Base-by-base conservation (phyloP, 805 yeast genomes). In the Saccharomycopsis fibuligera region DNA sequence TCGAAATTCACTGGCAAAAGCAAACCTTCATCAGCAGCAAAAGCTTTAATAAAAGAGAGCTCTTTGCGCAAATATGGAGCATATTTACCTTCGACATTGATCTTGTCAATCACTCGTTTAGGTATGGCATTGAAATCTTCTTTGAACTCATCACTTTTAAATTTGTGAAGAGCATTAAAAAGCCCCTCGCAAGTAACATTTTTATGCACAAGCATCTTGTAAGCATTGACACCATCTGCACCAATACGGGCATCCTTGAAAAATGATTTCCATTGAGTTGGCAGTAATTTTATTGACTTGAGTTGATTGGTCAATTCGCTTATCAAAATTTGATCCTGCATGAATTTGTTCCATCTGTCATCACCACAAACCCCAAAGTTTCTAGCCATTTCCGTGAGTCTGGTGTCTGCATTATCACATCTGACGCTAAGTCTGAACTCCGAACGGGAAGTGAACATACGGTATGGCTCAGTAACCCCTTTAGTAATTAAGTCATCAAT, bases 371-470 rank as follows among this genome's bases (percentile, higher is more conserved):
- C 81, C 0, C 97, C 97, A 0, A 74, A 61, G 2, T 69, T 58
- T 43, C 74, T 65, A 0, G 95, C 99, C 48, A 67, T 62, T 46
- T 72, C 78, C 0, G 98, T 90, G 49, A 93, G 68, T 53, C 99
- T 69, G 48, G 76, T 64, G 60, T 95, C 97, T 0, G 99, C 98
- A 68, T 93, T 93, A 63, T 93, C 99, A 0, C 96, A 82, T 51
- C 99, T 72, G 3, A 89, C 87, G 30, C 89, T 82, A 35, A 93
- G 79, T 61, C 99, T 73, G 62, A 88, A 93, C 62, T 93, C 99
- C 0, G 96, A 86, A 44, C 99, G 75, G 4, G 97, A 88, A 0
- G 99, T 93, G 61, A 93, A 93, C 99, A 93, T 93, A 55, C 99
- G 71, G 62, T 93, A 93, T 1, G 99, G 99, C 63, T 93, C 99